These are phyloP conservation scores for Krasilnikovozyma curviuscula DNA, from an alignment of 768 basidiomycete genomes.

Conservation along the genomic window DNA sequence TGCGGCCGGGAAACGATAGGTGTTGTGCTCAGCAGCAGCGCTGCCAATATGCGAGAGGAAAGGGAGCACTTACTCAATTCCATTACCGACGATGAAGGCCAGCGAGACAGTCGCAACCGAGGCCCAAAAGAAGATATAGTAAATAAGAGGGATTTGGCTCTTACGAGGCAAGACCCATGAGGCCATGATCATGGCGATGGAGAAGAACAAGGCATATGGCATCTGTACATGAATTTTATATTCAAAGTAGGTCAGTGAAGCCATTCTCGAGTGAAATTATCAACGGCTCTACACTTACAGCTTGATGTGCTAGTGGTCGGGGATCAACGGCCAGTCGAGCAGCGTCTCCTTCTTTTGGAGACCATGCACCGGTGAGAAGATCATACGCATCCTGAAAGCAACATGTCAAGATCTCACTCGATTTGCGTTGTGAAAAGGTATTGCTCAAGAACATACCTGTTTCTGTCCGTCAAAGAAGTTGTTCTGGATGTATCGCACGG, in stretches of 20 bases:
- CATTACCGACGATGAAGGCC: slow-evolving; percentile 41
- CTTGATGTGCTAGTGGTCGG: slow-evolving; percentile 59
- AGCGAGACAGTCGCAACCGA: slow-evolving; percentile 40
- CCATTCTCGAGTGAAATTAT: background rate
- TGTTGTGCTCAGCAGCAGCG: background rate
- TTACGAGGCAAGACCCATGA: slow-evolving; percentile 69
- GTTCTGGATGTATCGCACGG: slow-evolving; percentile 77
- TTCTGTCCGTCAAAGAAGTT: slow-evolving; percentile 90
- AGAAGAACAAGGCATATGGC: slow-evolving; percentile 43
- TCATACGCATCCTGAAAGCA: slow-evolving; percentile 67
- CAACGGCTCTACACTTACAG: slow-evolving; percentile 36
- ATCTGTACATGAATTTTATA: slow-evolving; percentile 34
- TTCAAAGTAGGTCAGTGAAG: slow-evolving; percentile 2
- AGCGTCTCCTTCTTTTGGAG: slow-evolving; percentile 29
- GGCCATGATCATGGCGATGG: slow-evolving; percentile 31
- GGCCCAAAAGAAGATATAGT: slow-evolving; percentile 62
- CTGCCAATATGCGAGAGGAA: background rate
- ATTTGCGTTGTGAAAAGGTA: background rate
- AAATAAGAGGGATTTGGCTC: slow-evolving; percentile 62
- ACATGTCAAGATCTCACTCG: background rate
- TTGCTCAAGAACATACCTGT: slow-evolving; percentile 36
- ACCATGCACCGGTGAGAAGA: slow-evolving; percentile 75
- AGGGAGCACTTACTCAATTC: slow-evolving; percentile 13
- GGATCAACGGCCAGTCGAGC: slow-evolving; percentile 57
- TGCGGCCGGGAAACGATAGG: slow-evolving; percentile 25